These are phyloP conservation scores for Globisporangium perplexum DNA, from an alignment of 352 stramenopile species.

Conservation along the genomic window DNA sequence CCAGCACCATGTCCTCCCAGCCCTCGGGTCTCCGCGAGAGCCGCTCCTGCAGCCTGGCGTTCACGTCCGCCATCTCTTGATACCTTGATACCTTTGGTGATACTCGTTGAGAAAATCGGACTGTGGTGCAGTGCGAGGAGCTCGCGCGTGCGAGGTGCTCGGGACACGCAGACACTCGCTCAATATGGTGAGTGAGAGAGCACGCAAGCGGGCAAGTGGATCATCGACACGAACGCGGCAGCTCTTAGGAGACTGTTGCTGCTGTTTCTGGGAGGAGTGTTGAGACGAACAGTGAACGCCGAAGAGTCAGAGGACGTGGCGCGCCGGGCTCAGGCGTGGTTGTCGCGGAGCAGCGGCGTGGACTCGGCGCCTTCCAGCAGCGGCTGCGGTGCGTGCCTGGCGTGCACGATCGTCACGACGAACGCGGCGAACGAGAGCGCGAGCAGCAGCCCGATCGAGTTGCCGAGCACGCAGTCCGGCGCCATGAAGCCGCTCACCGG, in stretches of 20 bases:
- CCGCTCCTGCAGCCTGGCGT: conserved; percentile 30
- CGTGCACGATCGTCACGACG: conserved; percentile 44
- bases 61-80: conserved; percentile 3
- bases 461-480: conserved; percentile 65
- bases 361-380: conserved; percentile 24
- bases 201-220: too few relatives aligned
- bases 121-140: too few relatives aligned
- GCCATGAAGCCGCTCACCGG: conserved; percentile 72
- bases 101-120: too few relatives aligned
- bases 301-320: too few relatives aligned
- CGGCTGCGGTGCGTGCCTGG: conserved; percentile 27
- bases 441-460: conserved; percentile 63
- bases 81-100: too few relatives aligned
- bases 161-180: not conserved
- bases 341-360: conserved; percentile 30
- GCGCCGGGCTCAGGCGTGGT: not conserved
- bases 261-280: too few relatives aligned
- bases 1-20: conserved; percentile 61
- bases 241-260: too few relatives aligned
- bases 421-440: conserved; percentile 35
- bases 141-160: not conserved
- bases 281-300: not conserved
- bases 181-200: too few relatives aligned
- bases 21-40: conserved; percentile 48
- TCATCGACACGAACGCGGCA: too few relatives aligned